Conservation (phyloP, 148 eudicot species). For the Chenopodium formosanum region DNA sequence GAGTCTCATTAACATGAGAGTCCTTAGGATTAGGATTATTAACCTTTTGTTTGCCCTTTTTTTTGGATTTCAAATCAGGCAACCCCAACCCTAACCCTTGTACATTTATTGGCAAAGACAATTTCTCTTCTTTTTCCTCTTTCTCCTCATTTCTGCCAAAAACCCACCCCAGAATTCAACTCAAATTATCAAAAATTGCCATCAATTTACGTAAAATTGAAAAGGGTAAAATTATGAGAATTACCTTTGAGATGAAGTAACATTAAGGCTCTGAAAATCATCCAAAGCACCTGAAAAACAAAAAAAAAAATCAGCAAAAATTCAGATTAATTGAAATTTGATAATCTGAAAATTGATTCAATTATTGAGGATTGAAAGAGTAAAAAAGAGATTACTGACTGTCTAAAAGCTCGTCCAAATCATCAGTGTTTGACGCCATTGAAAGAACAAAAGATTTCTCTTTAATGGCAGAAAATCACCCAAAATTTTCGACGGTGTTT, state of each 20-base stretch:
- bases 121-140: conserved; percentile 36
- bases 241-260: conserved; percentile 59
- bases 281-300: conserved; percentile 84
- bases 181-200: background rate
- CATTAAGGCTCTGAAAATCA: conserved; percentile 81
- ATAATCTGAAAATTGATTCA: background rate
- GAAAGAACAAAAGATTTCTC: background rate
- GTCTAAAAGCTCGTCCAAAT: conserved; percentile 76
- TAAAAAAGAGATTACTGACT: conserved; percentile 39
- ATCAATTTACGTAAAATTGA: background rate
- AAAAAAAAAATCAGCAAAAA: background rate
- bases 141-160: conserved; percentile 46
- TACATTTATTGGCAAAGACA: conserved; percentile 46
- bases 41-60: conserved; percentile 81
- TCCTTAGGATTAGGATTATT: conserved; percentile 35
- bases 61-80: conserved; percentile 81
- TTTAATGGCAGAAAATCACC: background rate
- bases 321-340: background rate
- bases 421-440: conserved; percentile 70
- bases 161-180: conserved; percentile 17
- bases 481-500: background rate
- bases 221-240: conserved; percentile 1
- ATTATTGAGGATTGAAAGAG: background rate
- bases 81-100: conserved; percentile 93
- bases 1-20: conserved; percentile 80